Evolutionary conservation across 2,329 filamentous ascomycete species (phyloP).

Genomic region (Peltaster fructicola): DNA sequence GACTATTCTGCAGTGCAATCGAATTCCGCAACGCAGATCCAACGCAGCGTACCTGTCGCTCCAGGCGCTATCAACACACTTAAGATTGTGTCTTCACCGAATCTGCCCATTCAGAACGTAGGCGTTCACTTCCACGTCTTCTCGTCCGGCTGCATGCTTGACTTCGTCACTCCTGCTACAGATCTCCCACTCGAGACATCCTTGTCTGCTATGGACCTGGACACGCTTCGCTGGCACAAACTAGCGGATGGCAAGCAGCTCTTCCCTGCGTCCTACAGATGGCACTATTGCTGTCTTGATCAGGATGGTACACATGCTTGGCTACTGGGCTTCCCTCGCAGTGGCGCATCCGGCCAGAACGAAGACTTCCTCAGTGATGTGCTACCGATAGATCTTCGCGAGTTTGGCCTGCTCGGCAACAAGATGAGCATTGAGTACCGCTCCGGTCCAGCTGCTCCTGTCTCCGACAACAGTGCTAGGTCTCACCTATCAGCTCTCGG

Average conservation of each 20-base stretch:
- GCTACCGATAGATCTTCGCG: slow-evolving; percentile 78
- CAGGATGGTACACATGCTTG: slow-evolving; percentile 91
- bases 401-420: slow-evolving; percentile 80
- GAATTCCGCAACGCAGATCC: slow-evolving; percentile 25
- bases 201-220: slow-evolving; percentile 72
- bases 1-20: slow-evolving; percentile 47
- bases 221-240: slow-evolving; percentile 81
- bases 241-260: slow-evolving; percentile 87
- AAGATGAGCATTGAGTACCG: slow-evolving; percentile 29
- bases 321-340: slow-evolving; percentile 77
- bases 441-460: slow-evolving; percentile 25
- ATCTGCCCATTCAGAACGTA: slow-evolving; percentile 72
- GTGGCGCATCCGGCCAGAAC: slow-evolving; percentile 49
- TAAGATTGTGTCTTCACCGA: slow-evolving; percentile 73
- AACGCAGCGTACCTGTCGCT: slow-evolving; percentile 37
- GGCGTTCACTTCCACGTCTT: slow-evolving; percentile 94
- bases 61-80: slow-evolving; percentile 80
- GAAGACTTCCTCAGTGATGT: slow-evolving; percentile 93
- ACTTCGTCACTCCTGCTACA: slow-evolving; percentile 83
- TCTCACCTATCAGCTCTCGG: slow-evolving; percentile 50
- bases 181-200: slow-evolving; percentile 82
- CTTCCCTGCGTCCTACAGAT: slow-evolving; percentile 79
- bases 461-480: slow-evolving; percentile 35
- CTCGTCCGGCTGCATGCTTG: slow-evolving; percentile 77
- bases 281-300: slow-evolving; percentile 97